Conservation (phyloP, 768 basidiomycete species). For the Amanita phalloides region DNA sequence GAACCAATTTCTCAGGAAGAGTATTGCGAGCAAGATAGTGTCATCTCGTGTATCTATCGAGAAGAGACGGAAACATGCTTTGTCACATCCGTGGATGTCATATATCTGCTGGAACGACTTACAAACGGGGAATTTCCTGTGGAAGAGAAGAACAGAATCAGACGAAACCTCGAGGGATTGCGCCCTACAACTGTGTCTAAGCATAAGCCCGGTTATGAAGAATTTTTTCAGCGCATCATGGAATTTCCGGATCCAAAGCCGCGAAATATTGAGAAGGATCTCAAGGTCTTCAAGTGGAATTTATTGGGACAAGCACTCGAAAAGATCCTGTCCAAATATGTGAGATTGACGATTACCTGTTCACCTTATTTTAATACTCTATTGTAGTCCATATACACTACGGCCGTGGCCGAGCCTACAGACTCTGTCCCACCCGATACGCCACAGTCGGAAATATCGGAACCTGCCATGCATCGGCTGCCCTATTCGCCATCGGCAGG, state of each 20-base stretch:
- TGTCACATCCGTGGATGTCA: constrained; percentile 93
- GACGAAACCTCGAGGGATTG: constrained; percentile 90
- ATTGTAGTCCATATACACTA: constrained; percentile 5
- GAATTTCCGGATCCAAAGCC: constrained; percentile 90
- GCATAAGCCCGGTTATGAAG: constrained; percentile 64
- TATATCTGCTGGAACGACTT: constrained; percentile 77
- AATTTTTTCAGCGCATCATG: constrained; percentile 97
- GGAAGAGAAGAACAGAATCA: constrained; percentile 94
- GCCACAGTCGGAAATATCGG: constrained; percentile 2
- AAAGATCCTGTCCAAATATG: constrained; percentile 80
- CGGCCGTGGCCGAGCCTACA: not conserved
- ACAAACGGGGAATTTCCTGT: constrained; percentile 76
- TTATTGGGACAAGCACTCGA: constrained; percentile 61
- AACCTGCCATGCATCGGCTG: not conserved
- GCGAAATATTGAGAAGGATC: constrained; percentile 94
- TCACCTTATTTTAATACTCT: not conserved
- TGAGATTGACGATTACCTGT: constrained; percentile 15
- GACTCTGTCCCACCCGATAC: not conserved
- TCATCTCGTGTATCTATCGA: constrained; percentile 92
- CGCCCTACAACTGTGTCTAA: constrained; percentile 87
- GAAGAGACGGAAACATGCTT: constrained; percentile 68
- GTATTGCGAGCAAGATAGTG: constrained; percentile 63
- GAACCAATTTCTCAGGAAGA: constrained; percentile 64
- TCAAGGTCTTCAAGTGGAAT: constrained; percentile 79
- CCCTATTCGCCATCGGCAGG: constrained; percentile 2